Percentiles rank a stretch among this genome's conserved stretches.
Evolutionary conservation across 768 basidiomycete species (phyloP).

Genomic region (Rubroboletus pulcherrimus): DNA sequence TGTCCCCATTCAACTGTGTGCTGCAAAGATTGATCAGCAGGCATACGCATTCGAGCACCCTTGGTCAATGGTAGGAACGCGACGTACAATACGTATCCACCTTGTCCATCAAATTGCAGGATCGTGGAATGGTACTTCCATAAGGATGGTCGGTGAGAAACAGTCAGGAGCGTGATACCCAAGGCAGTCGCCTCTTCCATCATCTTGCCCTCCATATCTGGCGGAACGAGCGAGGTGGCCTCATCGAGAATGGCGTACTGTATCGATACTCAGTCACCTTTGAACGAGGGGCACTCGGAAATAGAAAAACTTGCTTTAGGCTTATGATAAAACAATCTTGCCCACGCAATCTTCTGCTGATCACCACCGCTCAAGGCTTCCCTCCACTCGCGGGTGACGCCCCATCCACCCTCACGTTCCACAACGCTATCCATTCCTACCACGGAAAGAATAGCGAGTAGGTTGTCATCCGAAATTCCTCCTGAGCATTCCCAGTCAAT

Average conservation of each 20-base stretch:
- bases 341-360: slow-evolving; percentile 98
- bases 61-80: background rate
- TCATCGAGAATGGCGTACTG: slow-evolving; percentile 97
- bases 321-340: slow-evolving; percentile 89
- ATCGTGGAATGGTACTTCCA: slow-evolving; percentile 92
- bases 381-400: slow-evolving; percentile 84
- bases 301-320: slow-evolving; percentile 62
- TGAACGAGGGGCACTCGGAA: background rate
- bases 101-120: slow-evolving; percentile 89
- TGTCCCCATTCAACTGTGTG: slow-evolving; percentile 86
- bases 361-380: slow-evolving; percentile 93
- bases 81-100: slow-evolving; percentile 90
- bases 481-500: slow-evolving; percentile 37
- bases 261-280: background rate
- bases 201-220: slow-evolving; percentile 90
- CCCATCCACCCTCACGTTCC: slow-evolving; percentile 97
- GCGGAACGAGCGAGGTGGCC: slow-evolving; percentile 90
- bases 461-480: slow-evolving; percentile 69
- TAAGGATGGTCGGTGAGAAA: slow-evolving; percentile 90
- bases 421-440: slow-evolving; percentile 87
- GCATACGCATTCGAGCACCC: background rate
- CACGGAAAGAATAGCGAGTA: slow-evolving; percentile 64
- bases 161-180: slow-evolving; percentile 89
- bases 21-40: slow-evolving; percentile 36
- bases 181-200: slow-evolving; percentile 87